A percentile compares a stretch with the other conserved stretches of the same genome.
phyloP scores from a whole-genome alignment of 177 flowering plant genomes.

The Vitis hybrid region DNA sequence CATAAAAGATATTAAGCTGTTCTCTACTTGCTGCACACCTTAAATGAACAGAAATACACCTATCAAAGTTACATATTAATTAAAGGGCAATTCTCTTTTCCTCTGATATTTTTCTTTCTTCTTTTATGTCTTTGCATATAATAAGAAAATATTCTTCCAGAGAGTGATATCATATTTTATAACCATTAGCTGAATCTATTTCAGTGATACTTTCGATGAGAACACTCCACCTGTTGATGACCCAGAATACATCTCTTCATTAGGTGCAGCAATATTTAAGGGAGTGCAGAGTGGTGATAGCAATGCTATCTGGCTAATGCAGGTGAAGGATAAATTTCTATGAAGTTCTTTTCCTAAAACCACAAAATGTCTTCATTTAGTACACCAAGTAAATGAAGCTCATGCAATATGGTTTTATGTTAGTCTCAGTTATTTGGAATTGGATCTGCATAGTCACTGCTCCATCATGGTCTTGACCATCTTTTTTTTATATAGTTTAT shows the following conservation, averaged over 20 bases:
- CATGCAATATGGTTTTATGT: neutral
- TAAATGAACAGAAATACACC: too few relatives aligned
- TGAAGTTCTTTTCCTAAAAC: neutral
- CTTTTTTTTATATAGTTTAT: neutral
- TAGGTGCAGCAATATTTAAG: slow-evolving; percentile 63
- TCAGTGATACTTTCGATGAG: slow-evolving; percentile 84
- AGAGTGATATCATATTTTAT: neutral
- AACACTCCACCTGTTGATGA: slow-evolving; percentile 84
- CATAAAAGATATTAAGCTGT: too few relatives aligned
- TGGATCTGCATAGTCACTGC: neutral
- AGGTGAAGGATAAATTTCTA: slow-evolving; percentile 35
- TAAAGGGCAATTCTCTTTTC: neutral
- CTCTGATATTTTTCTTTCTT: neutral
- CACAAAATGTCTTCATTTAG: neutral
- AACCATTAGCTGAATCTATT: slow-evolving; percentile 1
- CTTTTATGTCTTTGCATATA: neutral
- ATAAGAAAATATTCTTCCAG: neutral
- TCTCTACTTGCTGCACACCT: too few relatives aligned
- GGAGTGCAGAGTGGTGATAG: slow-evolving; percentile 75
- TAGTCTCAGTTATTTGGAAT: neutral
- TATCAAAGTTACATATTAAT: too few relatives aligned
- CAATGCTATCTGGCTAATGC: slow-evolving; percentile 82
- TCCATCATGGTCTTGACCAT: neutral
- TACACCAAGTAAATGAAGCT: neutral
- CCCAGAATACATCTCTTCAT: slow-evolving; percentile 60